Base-by-base conservation (phyloP, 2,329 filamentous ascomycete species). In the Lasiodiplodia sp. region DNA sequence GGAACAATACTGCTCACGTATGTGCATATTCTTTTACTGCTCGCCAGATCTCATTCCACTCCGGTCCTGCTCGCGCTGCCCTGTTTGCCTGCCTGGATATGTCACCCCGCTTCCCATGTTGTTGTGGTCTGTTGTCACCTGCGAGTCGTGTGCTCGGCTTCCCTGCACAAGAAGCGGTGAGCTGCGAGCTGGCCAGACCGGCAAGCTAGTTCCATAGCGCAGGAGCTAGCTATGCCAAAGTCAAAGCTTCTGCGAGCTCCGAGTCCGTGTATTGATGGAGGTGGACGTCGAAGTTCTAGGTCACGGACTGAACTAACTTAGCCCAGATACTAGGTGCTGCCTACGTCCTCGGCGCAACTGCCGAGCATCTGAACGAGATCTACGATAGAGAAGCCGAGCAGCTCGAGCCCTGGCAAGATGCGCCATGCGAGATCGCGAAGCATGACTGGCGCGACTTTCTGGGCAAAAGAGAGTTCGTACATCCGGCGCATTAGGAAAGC, bases 371-470 rank as follows among this genome's bases (percentile, higher is more conserved):
- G 71, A 90, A 93, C 72, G 85, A 87, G 4, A 87, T 97, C 57
- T 99, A 97, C 79, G 94, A 97, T 70, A 84, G 84, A 38, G 91
- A 96, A 74, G 84, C 88, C 51, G 87, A 90, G 76, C 79, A 86
- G 66, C 84, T 97, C 14, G 93, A 95, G 72, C 86, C 89, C 28
- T 99, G 96, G 96, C 79, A 83, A 66, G 90, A 94, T 72, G 93
- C 94, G 1, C 96, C 96, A 0, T 89, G 90, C 4, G 96, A 99
- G 80, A 88, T 99, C 64, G 88, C 89, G 21, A 86, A 90, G 71
- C 86, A 91, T 68, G 96, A 99, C 78, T 99, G 96, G 95, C 86
- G 90, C 71, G 91, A 95, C 68, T 96, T 89, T 74, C 79, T 97
- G 38, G 94, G 95, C 25, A 88, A 93, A 77, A 87, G 86, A 78